Evolutionary conservation across 2,329 filamentous ascomycete genomes (phyloP).

Genomic region (Fusarium concolor): DNA sequence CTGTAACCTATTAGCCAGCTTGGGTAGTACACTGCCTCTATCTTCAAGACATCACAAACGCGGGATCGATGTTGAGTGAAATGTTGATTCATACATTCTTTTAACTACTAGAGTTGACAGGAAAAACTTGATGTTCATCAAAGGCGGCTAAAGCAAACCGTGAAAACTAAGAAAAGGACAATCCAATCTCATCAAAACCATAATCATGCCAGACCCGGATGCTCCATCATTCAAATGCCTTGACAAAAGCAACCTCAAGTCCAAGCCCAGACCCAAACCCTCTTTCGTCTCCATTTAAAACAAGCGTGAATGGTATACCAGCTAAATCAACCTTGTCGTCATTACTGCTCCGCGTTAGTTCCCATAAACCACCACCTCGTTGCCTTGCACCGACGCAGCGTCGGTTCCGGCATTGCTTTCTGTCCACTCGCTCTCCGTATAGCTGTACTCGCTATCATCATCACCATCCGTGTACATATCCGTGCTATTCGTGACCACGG

Average conservation of each 20-base stretch:
- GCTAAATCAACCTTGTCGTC: slow-evolving; percentile 15
- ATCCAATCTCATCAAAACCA: slow-evolving; percentile 20
- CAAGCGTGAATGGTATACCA: slow-evolving; percentile 30
- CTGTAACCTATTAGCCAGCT: no score
- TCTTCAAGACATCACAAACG: not conserved
- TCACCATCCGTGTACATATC: slow-evolving; percentile 54
- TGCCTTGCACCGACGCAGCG: slow-evolving; percentile 45
- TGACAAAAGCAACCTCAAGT: slow-evolving; percentile 1
- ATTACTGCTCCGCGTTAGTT: slow-evolving; percentile 33
- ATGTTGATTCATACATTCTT: slow-evolving; percentile 30
- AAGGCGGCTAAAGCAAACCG: slow-evolving; percentile 8
- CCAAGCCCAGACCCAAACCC: not conserved
- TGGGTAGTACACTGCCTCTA: no score
- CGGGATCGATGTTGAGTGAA: not conserved
- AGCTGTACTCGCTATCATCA: slow-evolving; percentile 55
- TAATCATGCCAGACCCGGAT: slow-evolving; percentile 15
- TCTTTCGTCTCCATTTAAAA: slow-evolving; percentile 4
- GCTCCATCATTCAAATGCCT: slow-evolving; percentile 25
- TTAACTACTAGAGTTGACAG: slow-evolving; percentile 9
- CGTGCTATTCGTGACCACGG: slow-evolving; percentile 58
- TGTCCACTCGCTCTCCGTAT: slow-evolving; percentile 62
- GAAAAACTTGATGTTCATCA: slow-evolving; percentile 11
- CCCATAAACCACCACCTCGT: slow-evolving; percentile 53
- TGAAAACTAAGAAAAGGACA: not conserved
- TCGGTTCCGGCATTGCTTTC: slow-evolving; percentile 54